phyloP scores from a whole-genome alignment of 2,329 filamentous ascomycete species.

The Cladorrhinum sp. region DNA sequence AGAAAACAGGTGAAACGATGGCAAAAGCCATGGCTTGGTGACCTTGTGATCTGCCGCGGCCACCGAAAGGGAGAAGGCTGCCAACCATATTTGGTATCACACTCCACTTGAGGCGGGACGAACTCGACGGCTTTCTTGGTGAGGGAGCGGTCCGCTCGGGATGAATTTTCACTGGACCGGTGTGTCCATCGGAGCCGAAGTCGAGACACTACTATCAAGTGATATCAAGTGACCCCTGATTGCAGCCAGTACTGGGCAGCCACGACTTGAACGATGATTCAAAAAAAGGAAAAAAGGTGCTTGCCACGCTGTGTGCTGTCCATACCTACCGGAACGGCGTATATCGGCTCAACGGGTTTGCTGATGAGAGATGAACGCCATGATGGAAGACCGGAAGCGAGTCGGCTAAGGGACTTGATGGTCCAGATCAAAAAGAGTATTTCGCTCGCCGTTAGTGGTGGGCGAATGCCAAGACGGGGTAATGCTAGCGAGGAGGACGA shows the following conservation, averaged over 20 bases:
- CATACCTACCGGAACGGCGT: neutral
- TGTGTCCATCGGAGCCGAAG: neutral
- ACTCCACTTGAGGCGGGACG: neutral
- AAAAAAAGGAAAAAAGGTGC: neutral
- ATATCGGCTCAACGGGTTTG: neutral
- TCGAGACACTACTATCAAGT: neutral
- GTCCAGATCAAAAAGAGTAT: slow-evolving; percentile 4
- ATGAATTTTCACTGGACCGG: slow-evolving; percentile 5
- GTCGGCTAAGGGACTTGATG: neutral
- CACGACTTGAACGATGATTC: slow-evolving; percentile 17
- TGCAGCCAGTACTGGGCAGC: slow-evolving; percentile 23
- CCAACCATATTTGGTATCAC: neutral
- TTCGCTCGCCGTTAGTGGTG: neutral
- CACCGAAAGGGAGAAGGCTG: neutral
- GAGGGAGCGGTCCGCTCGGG: slow-evolving; percentile 6
- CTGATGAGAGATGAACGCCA: neutral
- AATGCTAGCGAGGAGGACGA: neutral
- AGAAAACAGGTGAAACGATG: slow-evolving; percentile 2
- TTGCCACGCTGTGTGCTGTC: slow-evolving; percentile 14
- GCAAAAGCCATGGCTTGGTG: neutral
- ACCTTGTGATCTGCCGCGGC: neutral
- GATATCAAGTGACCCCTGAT: slow-evolving; percentile 17
- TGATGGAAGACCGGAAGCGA: neutral
- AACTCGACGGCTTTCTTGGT: slow-evolving; percentile 1
- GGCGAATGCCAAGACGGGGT: neutral